Percentiles rank a stretch among this genome's conserved stretches.
Evolutionary conservation across 2,329 filamentous ascomycete species (phyloP).

Genomic region (Aureobasidium sp.): DNA sequence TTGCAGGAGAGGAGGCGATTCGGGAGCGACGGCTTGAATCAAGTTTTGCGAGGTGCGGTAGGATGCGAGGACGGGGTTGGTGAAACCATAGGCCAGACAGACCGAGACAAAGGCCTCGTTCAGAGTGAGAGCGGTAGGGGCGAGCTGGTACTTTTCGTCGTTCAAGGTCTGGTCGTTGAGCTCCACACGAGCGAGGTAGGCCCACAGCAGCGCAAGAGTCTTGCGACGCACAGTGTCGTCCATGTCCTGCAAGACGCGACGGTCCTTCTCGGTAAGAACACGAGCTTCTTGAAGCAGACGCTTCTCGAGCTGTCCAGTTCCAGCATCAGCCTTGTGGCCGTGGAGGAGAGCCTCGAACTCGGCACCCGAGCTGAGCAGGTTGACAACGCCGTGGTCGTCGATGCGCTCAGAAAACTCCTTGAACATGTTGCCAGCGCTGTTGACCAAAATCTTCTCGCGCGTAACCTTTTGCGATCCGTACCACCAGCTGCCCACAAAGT

Average conservation of each 20-base stretch:
- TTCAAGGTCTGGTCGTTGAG: conserved; percentile 70
- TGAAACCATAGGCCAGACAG: conserved; percentile 76
- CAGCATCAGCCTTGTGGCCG: conserved; percentile 69
- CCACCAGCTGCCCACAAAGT: conserved; percentile 95
- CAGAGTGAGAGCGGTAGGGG: conserved; percentile 74
- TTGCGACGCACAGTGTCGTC: conserved; percentile 77
- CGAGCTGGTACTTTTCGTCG: conserved; percentile 80
- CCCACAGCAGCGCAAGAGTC: conserved; percentile 83
- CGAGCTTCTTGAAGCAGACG: conserved; percentile 57
- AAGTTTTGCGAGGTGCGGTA: conserved; percentile 78
- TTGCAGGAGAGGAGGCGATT: conserved; percentile 79
- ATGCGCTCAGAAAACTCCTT: conserved; percentile 82
- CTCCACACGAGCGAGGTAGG: conserved; percentile 82
- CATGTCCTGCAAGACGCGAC: conserved; percentile 65
- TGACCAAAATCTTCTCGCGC: conserved; percentile 85
- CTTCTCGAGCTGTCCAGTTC: conserved; percentile 75
- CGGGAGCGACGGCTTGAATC: conserved; percentile 80
- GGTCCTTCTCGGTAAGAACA: conserved; percentile 64
- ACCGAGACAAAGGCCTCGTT: conserved; percentile 84
- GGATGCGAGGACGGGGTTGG: conserved; percentile 69
- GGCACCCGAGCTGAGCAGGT: conserved; percentile 72
- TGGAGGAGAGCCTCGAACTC: conserved; percentile 73
- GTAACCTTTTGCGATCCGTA: conserved; percentile 91
- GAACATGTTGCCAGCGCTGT: conserved; percentile 91
- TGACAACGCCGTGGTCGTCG: conserved; percentile 68